A percentile compares a stretch with the other conserved stretches of the same genome.
Evolutionary conservation across 2,329 filamentous ascomycete species (phyloP).

Genomic region (Decorospora gaudefroyi): DNA sequence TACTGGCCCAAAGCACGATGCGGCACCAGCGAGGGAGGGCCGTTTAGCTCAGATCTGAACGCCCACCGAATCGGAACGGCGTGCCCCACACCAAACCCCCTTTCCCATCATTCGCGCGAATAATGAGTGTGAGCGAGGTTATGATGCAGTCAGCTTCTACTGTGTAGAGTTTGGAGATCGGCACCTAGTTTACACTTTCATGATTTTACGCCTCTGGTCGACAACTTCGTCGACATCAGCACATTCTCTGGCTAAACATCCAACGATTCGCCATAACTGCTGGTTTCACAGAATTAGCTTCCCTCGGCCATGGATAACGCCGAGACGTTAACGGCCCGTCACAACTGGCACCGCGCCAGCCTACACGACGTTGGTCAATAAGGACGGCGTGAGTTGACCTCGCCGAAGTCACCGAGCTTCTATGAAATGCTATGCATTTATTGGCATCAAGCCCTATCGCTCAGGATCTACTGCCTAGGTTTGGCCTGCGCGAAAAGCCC

Average conservation of each 20-base stretch:
- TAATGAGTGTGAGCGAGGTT: no score
- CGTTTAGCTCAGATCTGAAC: conserved; percentile 43
- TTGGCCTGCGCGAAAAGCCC: conserved; percentile 13
- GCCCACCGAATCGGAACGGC: conserved; percentile 41
- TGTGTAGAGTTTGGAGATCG: conserved; percentile 7
- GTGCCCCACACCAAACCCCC: conserved; percentile 40
- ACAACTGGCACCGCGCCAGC: conserved; percentile 28
- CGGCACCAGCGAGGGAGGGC: conserved; percentile 36
- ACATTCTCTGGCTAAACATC: background rate
- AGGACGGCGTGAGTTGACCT: conserved; percentile 29
- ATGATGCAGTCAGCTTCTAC: conserved; percentile 12
- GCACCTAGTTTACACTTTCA: conserved; percentile 3
- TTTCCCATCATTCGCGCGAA: conserved; percentile 17
- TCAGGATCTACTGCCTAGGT: conserved; percentile 10
- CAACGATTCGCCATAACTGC: conserved; percentile 2
- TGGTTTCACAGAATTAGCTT: no score
- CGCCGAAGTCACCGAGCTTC: conserved; percentile 34
- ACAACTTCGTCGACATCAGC: no score
- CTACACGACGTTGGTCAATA: conserved; percentile 12
- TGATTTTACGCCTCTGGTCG: no score
- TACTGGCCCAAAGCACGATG: conserved; percentile 33
- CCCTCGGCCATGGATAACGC: no score
- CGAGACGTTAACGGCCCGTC: conserved; percentile 28
- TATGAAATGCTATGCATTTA: no score
- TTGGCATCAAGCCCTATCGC: conserved; percentile 21